Conservation (phyloP, 129 eudicot species). For the Scalesia atractyloides region DNA sequence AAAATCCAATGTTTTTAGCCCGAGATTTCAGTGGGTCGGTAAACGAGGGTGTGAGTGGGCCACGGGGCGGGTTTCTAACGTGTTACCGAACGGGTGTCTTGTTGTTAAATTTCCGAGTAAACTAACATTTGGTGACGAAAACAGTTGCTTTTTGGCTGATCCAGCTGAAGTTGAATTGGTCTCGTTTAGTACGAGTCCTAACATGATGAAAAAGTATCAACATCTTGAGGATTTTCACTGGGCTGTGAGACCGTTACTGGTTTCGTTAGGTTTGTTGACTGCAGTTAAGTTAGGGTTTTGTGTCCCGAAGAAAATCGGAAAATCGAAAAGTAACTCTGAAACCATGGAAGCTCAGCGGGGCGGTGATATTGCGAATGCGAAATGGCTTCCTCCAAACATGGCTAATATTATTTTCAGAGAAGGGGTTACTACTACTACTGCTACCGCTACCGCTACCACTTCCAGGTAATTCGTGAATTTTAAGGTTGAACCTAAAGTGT, state of each 20-base stretch:
- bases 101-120: constrained; percentile 71
- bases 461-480: constrained; percentile 29
- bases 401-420: constrained; percentile 62
- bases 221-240: constrained; percentile 97
- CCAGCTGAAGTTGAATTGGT: constrained; percentile 90
- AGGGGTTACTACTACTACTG: constrained; percentile 26
- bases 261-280: constrained; percentile 74
- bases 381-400: constrained; percentile 74
- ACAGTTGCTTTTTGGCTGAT: constrained; percentile 59
- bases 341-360: constrained; percentile 32
- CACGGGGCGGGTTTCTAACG: constrained; percentile 61
- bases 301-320: constrained; percentile 54
- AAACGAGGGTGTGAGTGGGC: constrained; percentile 72
- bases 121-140: constrained; percentile 44
- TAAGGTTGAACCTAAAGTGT: not conserved
- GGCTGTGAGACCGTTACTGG: constrained; percentile 87
- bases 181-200: constrained; percentile 55
- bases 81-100: constrained; percentile 82
- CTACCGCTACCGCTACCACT: constrained; percentile 26
- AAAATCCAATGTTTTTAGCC: constrained; percentile 66
- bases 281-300: constrained; percentile 62
- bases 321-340: constrained; percentile 32
- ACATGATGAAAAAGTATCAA: constrained; percentile 66
- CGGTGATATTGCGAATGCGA: constrained; percentile 41
- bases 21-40: constrained; percentile 86